Base-by-base conservation (phyloP, 2,329 filamentous ascomycete species). In the Pseudogymnoascus sp. region DNA sequence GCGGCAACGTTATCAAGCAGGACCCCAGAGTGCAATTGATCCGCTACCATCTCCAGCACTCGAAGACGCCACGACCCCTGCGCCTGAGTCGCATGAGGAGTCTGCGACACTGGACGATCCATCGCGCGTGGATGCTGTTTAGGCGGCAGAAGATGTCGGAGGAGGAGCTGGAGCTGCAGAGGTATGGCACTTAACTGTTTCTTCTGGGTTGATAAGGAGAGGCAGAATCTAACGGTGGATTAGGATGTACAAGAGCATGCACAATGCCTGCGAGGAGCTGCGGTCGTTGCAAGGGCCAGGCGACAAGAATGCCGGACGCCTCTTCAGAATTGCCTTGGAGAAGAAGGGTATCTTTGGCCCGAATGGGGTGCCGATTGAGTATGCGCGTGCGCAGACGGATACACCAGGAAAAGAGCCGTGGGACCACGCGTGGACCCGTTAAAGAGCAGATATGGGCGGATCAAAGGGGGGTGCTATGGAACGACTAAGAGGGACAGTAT, bases 51-150 rank as follows among this genome's bases (percentile, higher is more conserved):
- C 82, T 89, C 66, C 75, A 80, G 68, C 86, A 89, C 72, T 84
- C 85, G 1, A 74, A 81, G 28, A 88, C 83, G 5, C 86, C 85
- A 0, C 83, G 85, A 10, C 92, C 94, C 0, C 82, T 99, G 65
- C 88, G 90, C 68, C 92, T 97, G 82, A 90, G 84, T 38, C 90
- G 92, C 67, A 88, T 88, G 74, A 86, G 94, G 60, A 82, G 85
- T 74, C 84, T 99, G 65, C 89, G 94, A 52, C 94, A 99, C 79
- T 99, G 94, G 94, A 97, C 94, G 58, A 97, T 99, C 74, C 92
- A 97, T 79, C 91, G 94, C 67, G 92, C 92, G 19, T 97, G 92
- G 90, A 81, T 89, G 68, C 79, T 97, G 28, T 88, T 87, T 75
- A 84, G 86, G 68, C 81, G 85, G 66, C 82, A 88, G 71, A 80